phyloP scores from a whole-genome alignment of 176 grass and related monocot species.

The Triticum aestivum region DNA sequence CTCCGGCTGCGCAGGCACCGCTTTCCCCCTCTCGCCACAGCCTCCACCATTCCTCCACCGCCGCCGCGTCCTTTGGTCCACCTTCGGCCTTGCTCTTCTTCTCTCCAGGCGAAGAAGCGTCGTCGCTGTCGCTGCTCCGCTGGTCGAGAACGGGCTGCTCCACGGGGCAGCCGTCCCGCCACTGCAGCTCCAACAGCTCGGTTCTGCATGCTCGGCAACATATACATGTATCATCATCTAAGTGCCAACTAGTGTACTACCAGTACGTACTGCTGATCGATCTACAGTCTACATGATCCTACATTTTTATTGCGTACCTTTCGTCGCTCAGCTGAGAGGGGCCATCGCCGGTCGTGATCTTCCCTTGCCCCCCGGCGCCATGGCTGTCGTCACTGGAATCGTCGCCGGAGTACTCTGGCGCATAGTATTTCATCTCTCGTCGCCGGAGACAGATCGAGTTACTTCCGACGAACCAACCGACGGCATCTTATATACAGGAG shows the following conservation, averaged over 20 bases:
- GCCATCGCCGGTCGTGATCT: background rate
- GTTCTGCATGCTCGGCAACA: background rate
- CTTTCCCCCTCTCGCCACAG: background rate
- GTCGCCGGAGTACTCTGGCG: background rate
- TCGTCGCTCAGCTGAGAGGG: background rate
- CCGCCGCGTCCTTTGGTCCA: background rate
- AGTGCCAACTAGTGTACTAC: background rate
- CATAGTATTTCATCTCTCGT: background rate
- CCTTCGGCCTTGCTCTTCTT: background rate
- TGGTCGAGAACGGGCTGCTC: background rate
- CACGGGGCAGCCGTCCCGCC: conserved; percentile 22
- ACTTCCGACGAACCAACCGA: background rate
- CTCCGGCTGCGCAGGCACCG: background rate
- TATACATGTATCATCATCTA: background rate
- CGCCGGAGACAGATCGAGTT: background rate
- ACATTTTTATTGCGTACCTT: background rate
- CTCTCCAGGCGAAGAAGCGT: background rate
- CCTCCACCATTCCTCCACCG: conserved; percentile 22
- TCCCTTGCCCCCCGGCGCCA: background rate
- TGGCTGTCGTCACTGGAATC: background rate
- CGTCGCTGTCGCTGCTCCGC: background rate
- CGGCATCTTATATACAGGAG: background rate
- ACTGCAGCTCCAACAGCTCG: conserved; percentile 14
- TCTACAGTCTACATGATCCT: background rate
- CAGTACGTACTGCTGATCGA: background rate